Evolutionary conservation across 768 basidiomycete species (phyloP).

Genomic region (Thelephora ganbajun): DNA sequence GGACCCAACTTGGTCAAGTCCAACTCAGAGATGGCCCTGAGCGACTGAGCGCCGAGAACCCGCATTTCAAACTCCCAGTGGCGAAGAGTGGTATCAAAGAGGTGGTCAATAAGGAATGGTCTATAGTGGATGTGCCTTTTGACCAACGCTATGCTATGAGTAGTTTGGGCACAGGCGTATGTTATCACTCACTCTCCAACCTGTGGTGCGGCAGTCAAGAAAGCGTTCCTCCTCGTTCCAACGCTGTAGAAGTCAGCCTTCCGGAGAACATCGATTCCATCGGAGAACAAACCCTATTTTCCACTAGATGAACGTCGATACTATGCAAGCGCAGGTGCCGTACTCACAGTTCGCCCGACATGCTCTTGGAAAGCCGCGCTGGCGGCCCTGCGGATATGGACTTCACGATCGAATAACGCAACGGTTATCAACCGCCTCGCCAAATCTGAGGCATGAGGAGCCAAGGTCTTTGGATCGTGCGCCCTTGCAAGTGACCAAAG

Average conservation of each 20-base stretch:
- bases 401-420: slow-evolving; percentile 83
- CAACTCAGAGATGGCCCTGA: slow-evolving; percentile 50
- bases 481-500: slow-evolving; percentile 88
- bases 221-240: slow-evolving; percentile 72
- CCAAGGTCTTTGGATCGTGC: slow-evolving; percentile 42
- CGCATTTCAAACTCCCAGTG: slow-evolving; percentile 88
- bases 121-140: slow-evolving; percentile 74
- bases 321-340: background rate
- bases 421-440: slow-evolving; percentile 65
- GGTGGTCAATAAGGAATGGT: slow-evolving; percentile 49
- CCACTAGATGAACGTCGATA: background rate
- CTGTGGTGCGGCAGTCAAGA: slow-evolving; percentile 71
- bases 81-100: slow-evolving; percentile 58
- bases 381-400: slow-evolving; percentile 87
- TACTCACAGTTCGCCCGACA: slow-evolving; percentile 80
- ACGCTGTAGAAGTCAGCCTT: slow-evolving; percentile 95
- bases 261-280: slow-evolving; percentile 86
- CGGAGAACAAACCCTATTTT: slow-evolving; percentile 68
- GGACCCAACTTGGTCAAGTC: slow-evolving; percentile 44
- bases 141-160: too few relatives aligned
- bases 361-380: slow-evolving; percentile 97
- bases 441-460: slow-evolving; percentile 47
- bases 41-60: slow-evolving; percentile 59
- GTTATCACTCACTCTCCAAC: slow-evolving; percentile 67
- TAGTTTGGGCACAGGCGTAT: too few relatives aligned